A percentile compares a stretch with the other conserved stretches of the same genome.
phyloP scores from a whole-genome alignment of 2,329 filamentous ascomycete species.

The Arthrobotrys conoides region DNA sequence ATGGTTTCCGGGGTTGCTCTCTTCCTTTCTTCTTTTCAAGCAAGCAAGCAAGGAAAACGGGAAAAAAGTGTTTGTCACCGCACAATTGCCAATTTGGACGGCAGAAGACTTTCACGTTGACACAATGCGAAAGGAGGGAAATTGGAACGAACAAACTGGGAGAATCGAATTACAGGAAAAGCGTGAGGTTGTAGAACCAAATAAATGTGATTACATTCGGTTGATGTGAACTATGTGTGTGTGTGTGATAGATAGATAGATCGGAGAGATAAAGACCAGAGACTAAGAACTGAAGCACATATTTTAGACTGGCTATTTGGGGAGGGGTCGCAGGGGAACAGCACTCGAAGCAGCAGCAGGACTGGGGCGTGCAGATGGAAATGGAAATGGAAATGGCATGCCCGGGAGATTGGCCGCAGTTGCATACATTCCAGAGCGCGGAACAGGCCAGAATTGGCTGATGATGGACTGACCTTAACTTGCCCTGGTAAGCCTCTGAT shows the following conservation, averaged over 20 bases:
- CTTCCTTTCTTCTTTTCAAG: conserved; percentile 1
- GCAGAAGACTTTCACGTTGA: neutral
- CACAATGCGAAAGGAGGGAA: conserved; percentile 18
- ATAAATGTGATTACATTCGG: no score
- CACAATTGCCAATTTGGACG: neutral
- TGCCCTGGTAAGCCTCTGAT: conserved; percentile 21
- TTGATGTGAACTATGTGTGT: neutral
- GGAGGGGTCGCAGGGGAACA: conserved; percentile 33
- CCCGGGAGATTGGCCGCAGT: conserved; percentile 49
- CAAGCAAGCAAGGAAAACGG: neutral
- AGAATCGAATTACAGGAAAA: neutral
- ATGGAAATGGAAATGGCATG: conserved; percentile 19
- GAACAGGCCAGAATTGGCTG: conserved; percentile 58
- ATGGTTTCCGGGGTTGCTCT: conserved; percentile 4
- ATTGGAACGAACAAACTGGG: conserved; percentile 1
- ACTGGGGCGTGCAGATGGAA: conserved; percentile 20
- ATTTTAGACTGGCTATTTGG: neutral
- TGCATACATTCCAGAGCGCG: conserved; percentile 19
- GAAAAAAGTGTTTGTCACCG: conserved; percentile 23
- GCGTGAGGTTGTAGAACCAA: no score
- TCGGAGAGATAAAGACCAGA: conserved; percentile 50
- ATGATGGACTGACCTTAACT: conserved; percentile 52
- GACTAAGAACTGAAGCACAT: conserved; percentile 9
- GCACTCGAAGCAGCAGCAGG: conserved; percentile 24
- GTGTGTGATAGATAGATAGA: conserved; percentile 37